phyloP scores from a whole-genome alignment of 2,329 filamentous ascomycete species.

The Rutstroemia sp. region DNA sequence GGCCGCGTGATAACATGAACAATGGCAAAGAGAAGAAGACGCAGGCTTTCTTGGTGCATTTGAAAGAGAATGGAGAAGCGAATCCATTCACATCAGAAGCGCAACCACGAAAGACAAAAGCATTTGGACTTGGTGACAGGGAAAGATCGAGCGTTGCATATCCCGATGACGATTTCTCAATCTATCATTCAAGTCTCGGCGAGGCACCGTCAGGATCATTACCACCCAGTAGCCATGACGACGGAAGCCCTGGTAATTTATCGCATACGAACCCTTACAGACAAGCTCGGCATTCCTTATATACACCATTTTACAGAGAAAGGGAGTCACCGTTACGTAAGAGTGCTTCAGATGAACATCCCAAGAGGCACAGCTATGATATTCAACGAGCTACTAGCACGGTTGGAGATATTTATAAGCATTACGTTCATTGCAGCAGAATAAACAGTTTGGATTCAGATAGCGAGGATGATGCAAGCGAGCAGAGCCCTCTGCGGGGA shows the following conservation, averaged over 20 bases:
- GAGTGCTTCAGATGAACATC: conserved; percentile 6
- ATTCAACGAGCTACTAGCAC: conserved; percentile 21
- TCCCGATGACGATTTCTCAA: conserved; percentile 1
- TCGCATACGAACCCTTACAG: not conserved
- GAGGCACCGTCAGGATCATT: conserved; percentile 7
- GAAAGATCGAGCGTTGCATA: not conserved
- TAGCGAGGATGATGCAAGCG: conserved; percentile 6
- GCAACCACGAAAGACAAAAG: not conserved
- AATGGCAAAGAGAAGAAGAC: not conserved
- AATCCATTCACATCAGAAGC: not conserved
- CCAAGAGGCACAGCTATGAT: conserved; percentile 8
- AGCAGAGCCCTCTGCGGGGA: conserved; percentile 2
- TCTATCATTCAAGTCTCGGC: conserved; percentile 7
- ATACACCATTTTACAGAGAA: conserved; percentile 1
- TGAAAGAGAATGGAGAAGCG: not conserved
- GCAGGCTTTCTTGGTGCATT: not conserved
- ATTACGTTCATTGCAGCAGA: conserved; percentile 16
- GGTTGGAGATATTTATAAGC: conserved; percentile 24
- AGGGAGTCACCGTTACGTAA: conserved; percentile 6
- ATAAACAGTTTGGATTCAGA: not conserved
- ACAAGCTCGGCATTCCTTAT: conserved; percentile 1
- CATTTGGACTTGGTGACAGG: not conserved
- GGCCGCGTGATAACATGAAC: conserved; percentile 2
- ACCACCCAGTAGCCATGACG: conserved; percentile 1
- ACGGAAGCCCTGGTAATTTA: conserved; percentile 1